Evolutionary conservation across 2,329 filamentous ascomycete species (phyloP).

Genomic region (Coniochaeta pulveracea): DNA sequence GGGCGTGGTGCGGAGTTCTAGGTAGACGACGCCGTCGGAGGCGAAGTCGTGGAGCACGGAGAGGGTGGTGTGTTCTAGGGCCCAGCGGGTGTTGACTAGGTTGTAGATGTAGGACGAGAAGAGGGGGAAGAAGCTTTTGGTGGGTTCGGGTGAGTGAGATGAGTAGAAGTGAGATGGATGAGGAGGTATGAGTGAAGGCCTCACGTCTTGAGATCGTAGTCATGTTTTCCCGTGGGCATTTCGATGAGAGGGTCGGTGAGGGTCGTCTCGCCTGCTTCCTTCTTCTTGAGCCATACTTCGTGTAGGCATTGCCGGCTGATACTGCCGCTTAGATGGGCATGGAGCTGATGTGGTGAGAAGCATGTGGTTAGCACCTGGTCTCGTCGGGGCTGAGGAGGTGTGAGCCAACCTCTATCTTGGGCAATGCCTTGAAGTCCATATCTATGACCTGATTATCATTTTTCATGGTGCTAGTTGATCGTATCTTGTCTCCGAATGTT

Average conservation of each 20-base stretch:
- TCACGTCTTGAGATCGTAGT: conserved; percentile 58
- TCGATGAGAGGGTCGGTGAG: conserved; percentile 58
- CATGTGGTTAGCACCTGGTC: background rate
- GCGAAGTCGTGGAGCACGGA: conserved; percentile 57
- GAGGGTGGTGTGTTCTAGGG: conserved; percentile 50
- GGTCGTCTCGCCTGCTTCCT: conserved; percentile 34
- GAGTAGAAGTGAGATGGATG: conserved; percentile 7
- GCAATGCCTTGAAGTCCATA: conserved; percentile 35
- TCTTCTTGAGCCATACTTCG: conserved; percentile 58
- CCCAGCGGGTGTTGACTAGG: conserved; percentile 52
- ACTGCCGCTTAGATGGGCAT: conserved; percentile 71
- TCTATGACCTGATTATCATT: no score
- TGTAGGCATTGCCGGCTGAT: conserved; percentile 64
- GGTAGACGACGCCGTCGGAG: conserved; percentile 61
- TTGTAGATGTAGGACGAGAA: conserved; percentile 74
- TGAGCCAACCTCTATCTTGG: conserved; percentile 40
- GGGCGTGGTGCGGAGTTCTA: conserved; percentile 74
- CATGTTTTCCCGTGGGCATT: conserved; percentile 60
- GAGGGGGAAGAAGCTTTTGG: conserved; percentile 59
- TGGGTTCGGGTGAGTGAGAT: conserved; percentile 5
- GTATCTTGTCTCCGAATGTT: no score
- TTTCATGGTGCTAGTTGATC: no score
- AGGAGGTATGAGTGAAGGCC: no score
- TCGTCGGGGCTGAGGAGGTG: background rate
- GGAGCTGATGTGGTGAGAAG: conserved; percentile 52